Base-by-base conservation (phyloP, 1,284 basidiomycete species). In the Ustilago curta region DNA sequence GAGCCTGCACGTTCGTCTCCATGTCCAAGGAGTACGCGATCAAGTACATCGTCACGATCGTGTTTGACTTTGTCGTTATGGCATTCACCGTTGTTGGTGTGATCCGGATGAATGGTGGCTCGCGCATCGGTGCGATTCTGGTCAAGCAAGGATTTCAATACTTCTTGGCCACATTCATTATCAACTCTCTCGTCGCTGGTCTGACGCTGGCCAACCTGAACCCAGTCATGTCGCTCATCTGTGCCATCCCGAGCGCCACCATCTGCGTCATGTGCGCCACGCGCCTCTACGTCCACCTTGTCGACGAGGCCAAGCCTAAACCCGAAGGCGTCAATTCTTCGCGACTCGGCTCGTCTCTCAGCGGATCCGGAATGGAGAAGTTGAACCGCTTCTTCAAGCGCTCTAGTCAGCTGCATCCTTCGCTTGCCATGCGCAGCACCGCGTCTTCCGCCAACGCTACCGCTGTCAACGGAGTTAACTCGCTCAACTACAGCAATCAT, bases 91-190 rank as follows among this genome's bases (percentile, higher is more conserved):
- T 73, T 4, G 53, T 64, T n/a, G 79, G 79, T n/a, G 66, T 81
- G 16, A 21, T 74, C 23, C 53, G 69, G n/a, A 69, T 79, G 77
- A 62, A 62, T 55, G 47, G 58, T 25, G 55, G 59, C 12, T 70
- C 67, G 18, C 76, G 75, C 35, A 79, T 81, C 55, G 79, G 79
- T 11, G 29, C 44, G 29, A 45, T 78, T 3, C 56, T 81, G 12
- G 55, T 81, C 58, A 54, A 67, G 49, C 79, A 81, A 37, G 79
- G 79, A 7, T 42, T 78, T 21, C 51, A 76, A 59, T 81, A 81
- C 63, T 81, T 81, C 58, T 32, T 75, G 16, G 52, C 64, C 21
- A 77, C 77, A 0, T 67, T 76, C 53, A 37, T 76, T 27, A 64
- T 65, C 63, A 78, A 80, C 55, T 31, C 69, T 2, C 57, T 78